phyloP scores from a whole-genome alignment of 202 grass and related monocot species.

The Schoenoplectus tabernaemontani region DNA sequence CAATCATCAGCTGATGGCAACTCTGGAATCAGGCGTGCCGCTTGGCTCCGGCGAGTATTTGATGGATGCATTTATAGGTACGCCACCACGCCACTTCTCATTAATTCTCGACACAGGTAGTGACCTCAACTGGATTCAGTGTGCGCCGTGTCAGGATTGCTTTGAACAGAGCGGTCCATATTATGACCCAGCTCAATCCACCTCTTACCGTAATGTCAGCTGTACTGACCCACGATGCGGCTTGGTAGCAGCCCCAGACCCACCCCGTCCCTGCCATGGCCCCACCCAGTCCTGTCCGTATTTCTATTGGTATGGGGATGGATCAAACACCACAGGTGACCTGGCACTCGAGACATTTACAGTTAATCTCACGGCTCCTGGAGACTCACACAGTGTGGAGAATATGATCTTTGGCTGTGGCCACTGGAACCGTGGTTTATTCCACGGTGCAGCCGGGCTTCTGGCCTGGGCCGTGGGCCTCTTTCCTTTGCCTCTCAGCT shows the following conservation, averaged over 20 bases:
- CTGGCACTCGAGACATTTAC: slow-evolving; percentile 80
- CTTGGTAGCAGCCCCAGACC: slow-evolving; percentile 39
- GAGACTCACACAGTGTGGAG: slow-evolving; percentile 44
- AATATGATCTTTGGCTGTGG: slow-evolving; percentile 79
- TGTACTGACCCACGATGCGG: slow-evolving; percentile 57
- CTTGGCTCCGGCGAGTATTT: slow-evolving; percentile 86
- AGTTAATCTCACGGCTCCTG: slow-evolving; percentile 57
- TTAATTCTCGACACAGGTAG: slow-evolving; percentile 96
- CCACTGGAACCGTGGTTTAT: slow-evolving; percentile 85
- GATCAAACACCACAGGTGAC: slow-evolving; percentile 88
- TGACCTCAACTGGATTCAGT: slow-evolving; percentile 99
- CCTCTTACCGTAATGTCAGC: slow-evolving; percentile 63
- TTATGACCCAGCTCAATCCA: slow-evolving; percentile 62
- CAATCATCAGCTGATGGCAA: slow-evolving; percentile 50
- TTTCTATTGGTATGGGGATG: slow-evolving; percentile 97
- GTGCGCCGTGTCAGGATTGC: slow-evolving; percentile 68
- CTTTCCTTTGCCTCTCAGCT: slow-evolving; percentile 93
- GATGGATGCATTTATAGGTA: slow-evolving; percentile 80
- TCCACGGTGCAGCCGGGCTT: slow-evolving; percentile 78
- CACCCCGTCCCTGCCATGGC: slow-evolving; percentile 22
- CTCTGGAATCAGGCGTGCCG: slow-evolving; percentile 67
- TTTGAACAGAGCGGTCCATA: slow-evolving; percentile 68
- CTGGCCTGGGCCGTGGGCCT: slow-evolving; percentile 81
- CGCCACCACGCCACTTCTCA: slow-evolving; percentile 64
- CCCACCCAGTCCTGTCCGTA: slow-evolving; percentile 54